phyloP scores from a whole-genome alignment of 805 yeast genomes.

The Saturnispora saitoi region DNA sequence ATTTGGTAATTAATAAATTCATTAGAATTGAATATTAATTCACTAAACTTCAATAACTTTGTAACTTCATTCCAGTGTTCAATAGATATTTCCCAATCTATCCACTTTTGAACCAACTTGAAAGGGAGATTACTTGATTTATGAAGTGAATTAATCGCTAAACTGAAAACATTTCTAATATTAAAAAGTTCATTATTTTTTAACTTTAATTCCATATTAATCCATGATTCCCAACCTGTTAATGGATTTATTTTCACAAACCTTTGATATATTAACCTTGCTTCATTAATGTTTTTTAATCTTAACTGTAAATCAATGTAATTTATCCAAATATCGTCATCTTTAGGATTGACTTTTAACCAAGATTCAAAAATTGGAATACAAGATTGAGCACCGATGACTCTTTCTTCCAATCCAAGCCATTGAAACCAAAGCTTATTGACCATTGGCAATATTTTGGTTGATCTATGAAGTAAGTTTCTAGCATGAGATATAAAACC shows the following conservation, averaged over 20 bases:
- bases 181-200: constrained; percentile 36
- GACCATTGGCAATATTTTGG: constrained; percentile 62
- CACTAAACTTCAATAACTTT: constrained; percentile 4
- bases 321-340: constrained; percentile 57
- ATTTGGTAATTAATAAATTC: not conserved
- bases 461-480: constrained; percentile 73
- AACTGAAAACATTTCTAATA: constrained; percentile 56
- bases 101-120: constrained; percentile 1
- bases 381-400: constrained; percentile 54
- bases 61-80: not conserved
- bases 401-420: constrained; percentile 71
- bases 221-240: constrained; percentile 69
- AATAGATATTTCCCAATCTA: constrained; percentile 4
- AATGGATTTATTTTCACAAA: constrained; percentile 46
- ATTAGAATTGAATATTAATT: not conserved
- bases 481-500: constrained; percentile 82
- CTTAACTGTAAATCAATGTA: constrained; percentile 67
- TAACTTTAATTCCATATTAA: constrained; percentile 52
- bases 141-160: constrained; percentile 50
- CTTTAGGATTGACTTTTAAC: constrained; percentile 65
- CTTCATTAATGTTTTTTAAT: constrained; percentile 43
- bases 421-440: constrained; percentile 85
- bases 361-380: constrained; percentile 67
- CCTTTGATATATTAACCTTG: constrained; percentile 47
- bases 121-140: constrained; percentile 18